Evolutionary conservation across 1,284 basidiomycete species (phyloP), one percentile per base, ranked within the genome.

Genomic region (Ceratobasidium sp.): DNA sequence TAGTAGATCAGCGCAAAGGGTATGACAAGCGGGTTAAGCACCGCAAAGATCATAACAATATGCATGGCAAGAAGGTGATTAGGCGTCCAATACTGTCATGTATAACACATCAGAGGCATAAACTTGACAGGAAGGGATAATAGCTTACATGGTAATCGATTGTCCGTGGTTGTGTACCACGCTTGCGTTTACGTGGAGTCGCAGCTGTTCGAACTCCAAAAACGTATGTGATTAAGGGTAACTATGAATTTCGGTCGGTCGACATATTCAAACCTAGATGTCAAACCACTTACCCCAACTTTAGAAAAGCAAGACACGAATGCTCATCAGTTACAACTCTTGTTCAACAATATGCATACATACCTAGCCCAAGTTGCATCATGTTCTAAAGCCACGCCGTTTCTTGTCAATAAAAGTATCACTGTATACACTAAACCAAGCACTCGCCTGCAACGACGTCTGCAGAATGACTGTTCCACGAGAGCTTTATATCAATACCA

Each of bases 11-110:
- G 44, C 17, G 82, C 82, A 76, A 84, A 84, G 13, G 84, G 83
- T 15, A 84, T 83, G 17, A 84, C 84, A 13, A 84, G 79, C 0
- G 84, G 84, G 66, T 86, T 86, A 54, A 86, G 82, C 6, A 85
- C 71, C 5, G 84, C 82, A 78, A 86, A 86, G 78, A 86, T 82
- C 76, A 85, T 81, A 20, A 83, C 81, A 78, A 86, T 82, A 42
- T 83, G 81, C 78, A 84, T 81, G 61, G 85, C 83, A 73, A 85
- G 81, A 50, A 85, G 80, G 79, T 74, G 70, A 74, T 74, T 74
- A 42, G 70, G 70, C 15, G 70, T 74, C 70, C 70, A 74, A 40
- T 74, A 78, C 70, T 74, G 28, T n/a, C 46, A n/a, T 33, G 52
- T 48, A 50, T 64, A 33, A 20, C 40, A 12, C 1, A 52, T 82